Percentiles rank a stretch among this genome's conserved stretches.
These are phyloP conservation scores for Novakomyces olei DNA, from an alignment of 805 yeast species.

Conservation along the genomic window DNA sequence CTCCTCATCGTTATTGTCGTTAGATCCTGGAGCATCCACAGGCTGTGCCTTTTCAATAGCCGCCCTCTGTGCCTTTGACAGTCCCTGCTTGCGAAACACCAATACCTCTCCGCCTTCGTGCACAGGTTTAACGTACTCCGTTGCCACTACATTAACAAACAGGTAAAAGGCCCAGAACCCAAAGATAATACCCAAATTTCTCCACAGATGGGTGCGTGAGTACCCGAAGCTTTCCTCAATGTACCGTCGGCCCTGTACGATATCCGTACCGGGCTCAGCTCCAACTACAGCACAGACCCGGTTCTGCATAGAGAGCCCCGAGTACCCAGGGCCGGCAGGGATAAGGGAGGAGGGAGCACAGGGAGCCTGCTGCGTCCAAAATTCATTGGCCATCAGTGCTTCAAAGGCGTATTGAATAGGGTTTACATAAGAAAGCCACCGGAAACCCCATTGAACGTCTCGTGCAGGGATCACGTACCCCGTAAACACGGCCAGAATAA, in stretches of 20 bases:
- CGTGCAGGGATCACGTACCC: constrained; percentile 33
- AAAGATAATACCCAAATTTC: constrained; percentile 49
- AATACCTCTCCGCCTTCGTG: constrained; percentile 16
- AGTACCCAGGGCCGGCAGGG: constrained; percentile 39
- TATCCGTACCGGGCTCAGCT: constrained; percentile 28
- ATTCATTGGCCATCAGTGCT: constrained; percentile 41
- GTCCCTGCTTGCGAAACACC: constrained; percentile 16
- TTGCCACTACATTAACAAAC: constrained; percentile 13
- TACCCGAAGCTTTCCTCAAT: constrained; percentile 28
- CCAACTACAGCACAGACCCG: constrained; percentile 42
- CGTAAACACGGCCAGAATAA: constrained; percentile 22
- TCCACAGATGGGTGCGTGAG: constrained; percentile 44
- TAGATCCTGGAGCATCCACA: constrained; percentile 2
- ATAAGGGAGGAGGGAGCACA: constrained; percentile 27
- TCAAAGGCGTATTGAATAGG: constrained; percentile 42
- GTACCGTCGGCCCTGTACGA: constrained; percentile 40
- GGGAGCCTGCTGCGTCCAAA: constrained; percentile 30
- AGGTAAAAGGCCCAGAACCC: constrained; percentile 26
- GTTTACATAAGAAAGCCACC: constrained; percentile 38
- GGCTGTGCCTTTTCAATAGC: constrained; percentile 15
- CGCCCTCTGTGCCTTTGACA: constrained; percentile 17
- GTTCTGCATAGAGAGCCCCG: constrained; percentile 17
- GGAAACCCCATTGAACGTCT: constrained; percentile 49
- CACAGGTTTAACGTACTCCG: constrained; percentile 16
- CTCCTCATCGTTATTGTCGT: constrained; percentile 16